phyloP scores from a whole-genome alignment of 225 moss, liverwort and hornwort species.

The Sphagnum contortum region DNA sequence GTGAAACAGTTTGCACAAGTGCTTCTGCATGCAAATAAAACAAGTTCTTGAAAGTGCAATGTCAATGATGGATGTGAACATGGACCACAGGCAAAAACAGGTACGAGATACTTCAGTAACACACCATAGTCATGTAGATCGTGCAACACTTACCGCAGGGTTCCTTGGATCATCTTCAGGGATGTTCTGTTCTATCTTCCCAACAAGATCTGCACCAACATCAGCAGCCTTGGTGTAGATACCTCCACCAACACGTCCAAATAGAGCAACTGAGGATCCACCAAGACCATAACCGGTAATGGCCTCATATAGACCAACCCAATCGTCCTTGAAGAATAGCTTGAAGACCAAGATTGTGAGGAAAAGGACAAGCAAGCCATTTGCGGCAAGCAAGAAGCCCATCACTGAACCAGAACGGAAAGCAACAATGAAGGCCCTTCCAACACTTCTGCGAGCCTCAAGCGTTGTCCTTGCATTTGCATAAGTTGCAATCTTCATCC shows the following conservation, averaged over 20 bases:
- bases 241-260: slow-evolving; percentile 48
- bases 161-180: slow-evolving; percentile 51
- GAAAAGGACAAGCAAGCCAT: slow-evolving; percentile 62
- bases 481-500: slow-evolving; percentile 87
- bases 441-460: slow-evolving; percentile 69
- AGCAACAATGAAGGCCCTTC: slow-evolving; percentile 66
- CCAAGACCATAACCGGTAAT: slow-evolving; percentile 60
- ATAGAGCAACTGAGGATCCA: slow-evolving; percentile 37
- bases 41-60: no score
- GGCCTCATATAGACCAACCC: slow-evolving; percentile 74
- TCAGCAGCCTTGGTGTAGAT: slow-evolving; percentile 52
- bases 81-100: no score
- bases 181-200: slow-evolving; percentile 35
- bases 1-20: background rate
- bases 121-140: no score
- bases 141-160: slow-evolving; percentile 20
- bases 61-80: no score
- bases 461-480: slow-evolving; percentile 84
- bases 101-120: no score
- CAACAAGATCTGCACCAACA: slow-evolving; percentile 49
- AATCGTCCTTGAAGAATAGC: slow-evolving; percentile 59
- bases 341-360: slow-evolving; percentile 70
- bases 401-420: slow-evolving; percentile 82
- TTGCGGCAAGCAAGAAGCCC: slow-evolving; percentile 70
- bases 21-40: no score